phyloP scores from a whole-genome alignment of 1,284 basidiomycete species.

The Ganoderma boninense region DNA sequence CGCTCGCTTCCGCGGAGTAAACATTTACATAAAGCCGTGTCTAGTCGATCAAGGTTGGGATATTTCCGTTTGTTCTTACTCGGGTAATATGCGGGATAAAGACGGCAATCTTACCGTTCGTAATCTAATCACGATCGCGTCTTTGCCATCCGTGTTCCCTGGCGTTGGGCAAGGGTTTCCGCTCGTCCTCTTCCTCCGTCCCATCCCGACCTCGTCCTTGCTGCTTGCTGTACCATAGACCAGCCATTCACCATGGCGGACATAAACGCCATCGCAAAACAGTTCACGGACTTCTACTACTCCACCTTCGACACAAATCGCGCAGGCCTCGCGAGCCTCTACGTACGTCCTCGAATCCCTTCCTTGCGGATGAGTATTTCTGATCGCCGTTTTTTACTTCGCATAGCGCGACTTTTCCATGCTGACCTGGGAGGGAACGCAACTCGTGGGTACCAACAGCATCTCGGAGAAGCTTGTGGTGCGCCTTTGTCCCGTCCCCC shows the following conservation, averaged over 20 bases:
- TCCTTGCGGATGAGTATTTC: slow-evolving; percentile 5
- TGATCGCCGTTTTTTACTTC: slow-evolving; percentile 16
- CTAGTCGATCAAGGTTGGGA: slow-evolving; percentile 5
- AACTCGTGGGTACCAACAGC: slow-evolving; percentile 61
- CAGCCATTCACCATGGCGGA: slow-evolving; percentile 66
- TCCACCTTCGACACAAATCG: slow-evolving; percentile 73
- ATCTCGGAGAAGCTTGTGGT: slow-evolving; percentile 90
- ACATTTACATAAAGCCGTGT: background rate
- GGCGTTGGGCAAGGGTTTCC: slow-evolving; percentile 28
- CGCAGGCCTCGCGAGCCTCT: slow-evolving; percentile 63
- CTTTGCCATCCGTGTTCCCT: slow-evolving; percentile 8
- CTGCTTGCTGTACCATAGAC: slow-evolving; percentile 29
- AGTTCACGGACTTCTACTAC: slow-evolving; percentile 85
- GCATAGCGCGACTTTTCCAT: slow-evolving; percentile 84
- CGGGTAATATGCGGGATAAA: slow-evolving; percentile 17
- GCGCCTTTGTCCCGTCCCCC: slow-evolving; percentile 34
- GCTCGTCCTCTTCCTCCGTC: slow-evolving; percentile 6
- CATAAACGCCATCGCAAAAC: slow-evolving; percentile 66
- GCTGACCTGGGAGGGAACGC: slow-evolving; percentile 86
- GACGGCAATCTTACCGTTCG: slow-evolving; percentile 16
- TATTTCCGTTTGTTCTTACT: slow-evolving; percentile 16
- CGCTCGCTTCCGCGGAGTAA: background rate
- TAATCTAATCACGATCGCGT: slow-evolving; percentile 34
- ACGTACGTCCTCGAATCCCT: slow-evolving; percentile 60
- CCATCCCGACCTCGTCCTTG: slow-evolving; percentile 29